These are phyloP conservation scores for Plasmopara muralis DNA, from an alignment of 352 stramenopile species.

Conservation along the genomic window DNA sequence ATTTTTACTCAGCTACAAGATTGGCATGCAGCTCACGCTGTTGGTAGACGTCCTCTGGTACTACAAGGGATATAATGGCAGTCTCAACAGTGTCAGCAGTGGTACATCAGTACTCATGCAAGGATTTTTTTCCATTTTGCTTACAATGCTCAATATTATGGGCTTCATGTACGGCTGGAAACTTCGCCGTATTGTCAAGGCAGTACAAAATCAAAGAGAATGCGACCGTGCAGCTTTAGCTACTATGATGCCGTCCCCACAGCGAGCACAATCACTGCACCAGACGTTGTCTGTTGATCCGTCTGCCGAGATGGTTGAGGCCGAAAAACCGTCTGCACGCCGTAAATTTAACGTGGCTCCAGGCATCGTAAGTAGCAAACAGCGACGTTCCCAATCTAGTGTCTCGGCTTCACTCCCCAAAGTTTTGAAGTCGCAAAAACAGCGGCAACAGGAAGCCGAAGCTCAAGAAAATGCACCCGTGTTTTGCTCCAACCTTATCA, in stretches of 20 bases:
- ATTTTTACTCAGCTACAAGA: conserved; percentile 85
- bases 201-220: conserved; percentile 73
- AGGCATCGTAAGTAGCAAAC: conserved; percentile 16
- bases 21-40: conserved; percentile 84
- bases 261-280: conserved; percentile 35
- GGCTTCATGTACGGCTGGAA: conserved; percentile 86
- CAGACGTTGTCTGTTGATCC: conserved; percentile 60
- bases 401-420: conserved; percentile 15
- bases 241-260: conserved; percentile 64
- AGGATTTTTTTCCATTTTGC: conserved; percentile 75
- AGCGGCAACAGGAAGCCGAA: conserved; percentile 22
- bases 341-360: conserved; percentile 43
- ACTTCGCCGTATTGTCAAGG: conserved; percentile 79
- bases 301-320: conserved; percentile 34
- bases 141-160: conserved; percentile 71
- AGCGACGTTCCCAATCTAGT: conserved; percentile 20
- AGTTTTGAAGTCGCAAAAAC: conserved; percentile 24
- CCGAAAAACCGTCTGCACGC: conserved; percentile 28
- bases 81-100: conserved; percentile 65
- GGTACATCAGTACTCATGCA: conserved; percentile 82
- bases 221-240: conserved; percentile 71
- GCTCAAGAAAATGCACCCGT: conserved; percentile 19
- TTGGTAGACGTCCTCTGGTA: conserved; percentile 85
- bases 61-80: conserved; percentile 81
- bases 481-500: conserved; percentile 75